Evolutionary conservation across 1,139 yeast genomes (phyloP).

Genomic region (Starmera stellimalicola): DNA sequence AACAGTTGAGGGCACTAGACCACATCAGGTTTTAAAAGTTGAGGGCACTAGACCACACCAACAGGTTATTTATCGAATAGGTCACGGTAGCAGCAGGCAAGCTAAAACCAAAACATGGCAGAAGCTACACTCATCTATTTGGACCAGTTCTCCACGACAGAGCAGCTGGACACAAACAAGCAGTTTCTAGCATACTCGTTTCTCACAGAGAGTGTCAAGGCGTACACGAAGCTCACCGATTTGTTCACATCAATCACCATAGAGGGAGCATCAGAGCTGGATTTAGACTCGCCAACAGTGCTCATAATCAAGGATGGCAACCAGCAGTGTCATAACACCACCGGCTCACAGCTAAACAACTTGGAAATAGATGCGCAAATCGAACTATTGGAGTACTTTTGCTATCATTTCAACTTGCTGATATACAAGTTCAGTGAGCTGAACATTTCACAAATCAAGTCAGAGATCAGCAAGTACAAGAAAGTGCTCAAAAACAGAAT

Average conservation of each 20-base stretch:
- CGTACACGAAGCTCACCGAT: constrained; percentile 9
- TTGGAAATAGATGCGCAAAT: too few relatives aligned
- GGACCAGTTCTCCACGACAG: constrained; percentile 8
- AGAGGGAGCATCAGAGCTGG: constrained; percentile 18
- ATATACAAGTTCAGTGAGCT: constrained; percentile 21
- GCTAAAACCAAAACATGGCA: not conserved
- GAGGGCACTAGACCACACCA: too few relatives aligned
- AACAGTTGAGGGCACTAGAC: too few relatives aligned
- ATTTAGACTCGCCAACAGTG: constrained; percentile 17
- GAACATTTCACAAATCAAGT: constrained; percentile 14
- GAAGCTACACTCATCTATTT: constrained; percentile 14
- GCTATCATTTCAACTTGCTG: constrained; percentile 34
- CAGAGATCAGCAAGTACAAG: constrained; percentile 18
- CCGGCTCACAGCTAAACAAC: too few relatives aligned
- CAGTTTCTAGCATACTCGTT: constrained; percentile 10
- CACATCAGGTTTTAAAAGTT: too few relatives aligned
- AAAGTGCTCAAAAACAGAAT: constrained; percentile 32
- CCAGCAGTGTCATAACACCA: too few relatives aligned
- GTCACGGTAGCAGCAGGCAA: too few relatives aligned
- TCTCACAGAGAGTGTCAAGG: constrained; percentile 2
- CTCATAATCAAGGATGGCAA: constrained; percentile 13
- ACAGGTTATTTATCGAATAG: too few relatives aligned
- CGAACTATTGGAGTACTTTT: constrained; percentile 19
- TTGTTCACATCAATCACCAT: constrained; percentile 11
- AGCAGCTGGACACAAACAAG: constrained; percentile 5